Conservation (phyloP, 345 rosid genomes). For the Cardamine chenopodiifolia region DNA sequence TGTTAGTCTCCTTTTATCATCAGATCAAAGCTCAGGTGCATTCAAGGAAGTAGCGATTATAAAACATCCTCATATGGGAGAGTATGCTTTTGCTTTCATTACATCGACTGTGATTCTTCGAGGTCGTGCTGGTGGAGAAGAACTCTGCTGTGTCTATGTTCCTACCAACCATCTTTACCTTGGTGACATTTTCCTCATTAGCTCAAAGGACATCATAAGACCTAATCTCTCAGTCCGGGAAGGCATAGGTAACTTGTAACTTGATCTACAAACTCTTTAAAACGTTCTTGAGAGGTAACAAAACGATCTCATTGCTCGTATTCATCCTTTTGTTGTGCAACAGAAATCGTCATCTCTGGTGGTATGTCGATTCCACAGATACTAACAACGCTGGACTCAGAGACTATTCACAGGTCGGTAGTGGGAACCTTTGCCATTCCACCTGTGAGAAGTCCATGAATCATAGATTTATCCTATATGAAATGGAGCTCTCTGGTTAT, state of each 20-base stretch:
- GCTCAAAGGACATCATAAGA: slow-evolving; percentile 62
- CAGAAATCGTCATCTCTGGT: slow-evolving; percentile 74
- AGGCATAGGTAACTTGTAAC: slow-evolving; percentile 56
- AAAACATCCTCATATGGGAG: slow-evolving; percentile 69
- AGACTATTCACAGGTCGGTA: slow-evolving; percentile 40
- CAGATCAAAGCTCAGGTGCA: slow-evolving; percentile 73
- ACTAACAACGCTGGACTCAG: slow-evolving; percentile 52
- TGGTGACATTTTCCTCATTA: slow-evolving; percentile 65
- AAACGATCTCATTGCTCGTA: neutral
- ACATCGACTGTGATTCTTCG: slow-evolving; percentile 67
- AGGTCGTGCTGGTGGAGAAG: slow-evolving; percentile 60
- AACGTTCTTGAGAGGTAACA: neutral
- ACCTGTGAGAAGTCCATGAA: slow-evolving; percentile 30
- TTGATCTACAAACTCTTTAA: neutral
- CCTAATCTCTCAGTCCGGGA: slow-evolving; percentile 71
- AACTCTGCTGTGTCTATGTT: slow-evolving; percentile 66
- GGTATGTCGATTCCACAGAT: slow-evolving; percentile 70
- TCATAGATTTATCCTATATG: slow-evolving; percentile 4
- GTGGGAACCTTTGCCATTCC: slow-evolving; percentile 48
- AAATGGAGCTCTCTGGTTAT: slow-evolving; percentile 13
- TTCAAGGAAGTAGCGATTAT: slow-evolving; percentile 82
- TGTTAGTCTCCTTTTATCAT: neutral
- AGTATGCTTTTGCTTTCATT: slow-evolving; percentile 69
- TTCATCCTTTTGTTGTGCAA: slow-evolving; percentile 12
- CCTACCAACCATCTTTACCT: slow-evolving; percentile 74